Evolutionary conservation across 2,329 filamentous ascomycete species (phyloP).

Genomic region (Trichoderma koningii): DNA sequence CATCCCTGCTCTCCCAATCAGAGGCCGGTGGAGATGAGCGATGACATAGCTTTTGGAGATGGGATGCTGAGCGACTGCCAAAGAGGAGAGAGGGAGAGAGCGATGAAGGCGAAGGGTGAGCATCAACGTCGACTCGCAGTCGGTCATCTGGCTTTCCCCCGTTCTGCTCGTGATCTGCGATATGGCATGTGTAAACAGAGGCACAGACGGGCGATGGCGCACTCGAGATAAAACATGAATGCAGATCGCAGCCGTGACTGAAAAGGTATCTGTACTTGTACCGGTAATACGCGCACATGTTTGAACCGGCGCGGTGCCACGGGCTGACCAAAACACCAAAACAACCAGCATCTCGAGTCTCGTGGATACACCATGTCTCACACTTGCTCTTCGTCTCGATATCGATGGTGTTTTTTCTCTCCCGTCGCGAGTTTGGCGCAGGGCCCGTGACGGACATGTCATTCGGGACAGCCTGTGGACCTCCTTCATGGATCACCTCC

Average conservation of each 20-base stretch:
- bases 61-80: background rate
- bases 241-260: no score
- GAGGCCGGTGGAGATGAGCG: conserved; percentile 18
- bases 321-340: conserved; percentile 17
- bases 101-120: no score
- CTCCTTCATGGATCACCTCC: background rate
- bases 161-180: no score
- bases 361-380: conserved; percentile 25
- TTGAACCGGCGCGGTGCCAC: conserved; percentile 1
- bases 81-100: background rate
- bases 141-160: no score
- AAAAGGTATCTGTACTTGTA: no score
- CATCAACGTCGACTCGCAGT: no score
- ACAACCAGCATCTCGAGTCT: conserved; percentile 16
- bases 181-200: no score
- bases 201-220: no score
- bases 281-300: no score
- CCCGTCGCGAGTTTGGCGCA: conserved; percentile 19
- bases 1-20: conserved; percentile 25
- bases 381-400: background rate
- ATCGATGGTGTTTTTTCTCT: background rate
- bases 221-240: no score
- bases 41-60: conserved; percentile 26
- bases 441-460: conserved; percentile 29
- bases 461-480: conserved; percentile 27